Conservation (phyloP, 192 early-diverging fungal species). For the Radiomyces spectabilis region DNA sequence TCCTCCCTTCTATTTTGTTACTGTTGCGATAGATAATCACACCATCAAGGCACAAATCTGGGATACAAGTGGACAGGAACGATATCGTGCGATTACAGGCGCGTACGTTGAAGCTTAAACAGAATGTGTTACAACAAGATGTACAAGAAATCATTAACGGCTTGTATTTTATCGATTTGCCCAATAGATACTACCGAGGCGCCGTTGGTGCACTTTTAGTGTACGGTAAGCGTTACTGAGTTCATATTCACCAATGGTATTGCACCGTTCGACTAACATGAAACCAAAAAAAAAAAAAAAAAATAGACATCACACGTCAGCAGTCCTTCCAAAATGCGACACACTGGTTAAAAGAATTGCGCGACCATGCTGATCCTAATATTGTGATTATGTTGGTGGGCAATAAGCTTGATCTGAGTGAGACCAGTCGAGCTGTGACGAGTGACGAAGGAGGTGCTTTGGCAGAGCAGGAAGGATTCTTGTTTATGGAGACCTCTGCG, state of each 20-base stretch:
- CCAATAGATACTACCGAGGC: constrained; percentile 80
- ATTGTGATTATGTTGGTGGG: constrained; percentile 91
- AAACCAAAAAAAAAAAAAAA: background rate
- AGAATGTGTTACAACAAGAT: too few species aligned
- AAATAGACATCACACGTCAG: constrained; percentile 33
- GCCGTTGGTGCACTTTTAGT: constrained; percentile 91
- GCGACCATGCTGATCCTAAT: constrained; percentile 85
- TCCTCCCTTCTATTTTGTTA: background rate
- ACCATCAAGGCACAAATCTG: constrained; percentile 40
- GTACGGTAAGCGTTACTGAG: constrained; percentile 74
- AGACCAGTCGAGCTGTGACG: constrained; percentile 53
- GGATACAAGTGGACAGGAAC: constrained; percentile 85
- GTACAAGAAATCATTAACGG: background rate
- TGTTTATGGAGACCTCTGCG: constrained; percentile 79
- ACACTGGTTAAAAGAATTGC: constrained; percentile 88
- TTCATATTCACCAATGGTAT: too few species aligned
- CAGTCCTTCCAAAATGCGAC: constrained; percentile 80
- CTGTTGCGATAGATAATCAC: constrained; percentile 26
- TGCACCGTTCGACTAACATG: too few species aligned
- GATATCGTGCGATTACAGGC: constrained; percentile 78
- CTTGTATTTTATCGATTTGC: background rate
- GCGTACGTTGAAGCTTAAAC: too few species aligned
- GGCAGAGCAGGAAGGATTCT: constrained; percentile 65
- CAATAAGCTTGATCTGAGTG: constrained; percentile 83
- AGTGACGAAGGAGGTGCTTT: constrained; percentile 73